Conservation (phyloP, 768 basidiomycete species). For the Tylopilus vinaceipallidus region DNA sequence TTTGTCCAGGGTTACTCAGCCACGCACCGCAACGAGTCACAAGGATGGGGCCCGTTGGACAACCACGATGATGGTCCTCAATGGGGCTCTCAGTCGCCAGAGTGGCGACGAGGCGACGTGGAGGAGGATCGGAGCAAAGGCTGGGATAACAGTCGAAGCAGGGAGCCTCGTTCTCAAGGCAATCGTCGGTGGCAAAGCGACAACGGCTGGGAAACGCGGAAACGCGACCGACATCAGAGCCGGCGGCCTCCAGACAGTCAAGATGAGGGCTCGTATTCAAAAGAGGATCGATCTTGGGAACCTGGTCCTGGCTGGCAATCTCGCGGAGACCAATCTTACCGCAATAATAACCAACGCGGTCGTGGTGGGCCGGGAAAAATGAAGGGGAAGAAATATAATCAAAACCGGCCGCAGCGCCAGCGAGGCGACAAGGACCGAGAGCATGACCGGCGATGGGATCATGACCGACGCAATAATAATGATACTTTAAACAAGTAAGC, state of each 20-base stretch:
- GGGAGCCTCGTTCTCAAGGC: conserved; percentile 33
- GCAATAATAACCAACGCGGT: conserved; percentile 33
- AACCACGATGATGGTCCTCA: conserved; percentile 41
- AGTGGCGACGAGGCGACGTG: conserved; percentile 38
- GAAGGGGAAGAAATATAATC: conserved; percentile 37
- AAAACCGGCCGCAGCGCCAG: conserved; percentile 31
- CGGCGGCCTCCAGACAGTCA: conserved; percentile 31
- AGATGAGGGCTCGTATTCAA: conserved; percentile 20
- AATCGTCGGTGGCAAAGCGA: conserved; percentile 35
- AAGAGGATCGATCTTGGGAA: conserved; percentile 67
- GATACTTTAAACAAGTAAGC: conserved; percentile 74
- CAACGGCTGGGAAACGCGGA: conserved; percentile 53
- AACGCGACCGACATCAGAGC: conserved; percentile 44
- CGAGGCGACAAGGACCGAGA: conserved; percentile 29
- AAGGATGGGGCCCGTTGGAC: conserved; percentile 40
- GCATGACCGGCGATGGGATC: conserved; percentile 31
- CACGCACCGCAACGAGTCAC: conserved; percentile 46
- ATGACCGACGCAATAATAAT: conserved; percentile 54
- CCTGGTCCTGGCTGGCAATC: conserved; percentile 69
- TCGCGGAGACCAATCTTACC: conserved; percentile 38
- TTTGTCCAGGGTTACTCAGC: conserved; percentile 45
- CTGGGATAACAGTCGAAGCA: conserved; percentile 36
- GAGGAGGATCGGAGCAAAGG: conserved; percentile 39
- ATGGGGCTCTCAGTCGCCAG: conserved; percentile 44
- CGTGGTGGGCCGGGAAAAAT: conserved; percentile 39